These are phyloP conservation scores for Trametes sp. DNA, from an alignment of 1,284 basidiomycete genomes.

Conservation along the genomic window DNA sequence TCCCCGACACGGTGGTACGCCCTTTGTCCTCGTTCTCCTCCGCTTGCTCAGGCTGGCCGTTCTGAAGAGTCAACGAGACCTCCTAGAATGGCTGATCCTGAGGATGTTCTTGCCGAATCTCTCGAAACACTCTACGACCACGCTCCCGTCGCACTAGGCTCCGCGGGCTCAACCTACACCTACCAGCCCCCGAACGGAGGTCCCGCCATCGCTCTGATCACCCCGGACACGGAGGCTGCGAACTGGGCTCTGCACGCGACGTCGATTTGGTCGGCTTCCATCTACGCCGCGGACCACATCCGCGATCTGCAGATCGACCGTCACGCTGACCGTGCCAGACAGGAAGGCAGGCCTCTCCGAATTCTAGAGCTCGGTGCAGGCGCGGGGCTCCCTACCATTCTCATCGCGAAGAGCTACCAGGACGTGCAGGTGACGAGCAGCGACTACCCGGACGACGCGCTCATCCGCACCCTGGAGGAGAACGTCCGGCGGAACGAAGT, in stretches of 20 bases:
- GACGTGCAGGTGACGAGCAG: constrained; percentile 57
- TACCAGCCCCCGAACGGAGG: constrained; percentile 30
- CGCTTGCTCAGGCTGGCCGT: background rate
- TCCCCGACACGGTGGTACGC: too few relatives aligned
- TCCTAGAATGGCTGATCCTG: constrained; percentile 49
- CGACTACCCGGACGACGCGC: constrained; percentile 74
- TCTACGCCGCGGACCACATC: constrained; percentile 70
- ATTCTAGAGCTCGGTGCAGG: constrained; percentile 79
- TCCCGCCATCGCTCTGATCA: constrained; percentile 49
- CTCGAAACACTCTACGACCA: constrained; percentile 68
- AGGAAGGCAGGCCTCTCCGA: constrained; percentile 39
- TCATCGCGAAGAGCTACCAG: constrained; percentile 58
- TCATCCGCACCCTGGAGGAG: constrained; percentile 63
- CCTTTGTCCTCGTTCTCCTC: background rate
- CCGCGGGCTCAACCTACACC: constrained; percentile 53
- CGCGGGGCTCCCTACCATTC: constrained; percentile 74
- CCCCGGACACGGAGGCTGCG: constrained; percentile 67
- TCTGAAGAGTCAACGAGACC: background rate
- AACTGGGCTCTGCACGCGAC: constrained; percentile 81
- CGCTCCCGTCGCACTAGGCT: constrained; percentile 63
- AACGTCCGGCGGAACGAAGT: constrained; percentile 64
- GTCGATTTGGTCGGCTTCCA: constrained; percentile 73
- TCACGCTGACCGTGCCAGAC: constrained; percentile 29
- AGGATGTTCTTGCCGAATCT: constrained; percentile 70
- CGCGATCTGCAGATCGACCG: constrained; percentile 49